Conservation (phyloP, 129 eudicot species). For the Scalesia atractyloides region DNA sequence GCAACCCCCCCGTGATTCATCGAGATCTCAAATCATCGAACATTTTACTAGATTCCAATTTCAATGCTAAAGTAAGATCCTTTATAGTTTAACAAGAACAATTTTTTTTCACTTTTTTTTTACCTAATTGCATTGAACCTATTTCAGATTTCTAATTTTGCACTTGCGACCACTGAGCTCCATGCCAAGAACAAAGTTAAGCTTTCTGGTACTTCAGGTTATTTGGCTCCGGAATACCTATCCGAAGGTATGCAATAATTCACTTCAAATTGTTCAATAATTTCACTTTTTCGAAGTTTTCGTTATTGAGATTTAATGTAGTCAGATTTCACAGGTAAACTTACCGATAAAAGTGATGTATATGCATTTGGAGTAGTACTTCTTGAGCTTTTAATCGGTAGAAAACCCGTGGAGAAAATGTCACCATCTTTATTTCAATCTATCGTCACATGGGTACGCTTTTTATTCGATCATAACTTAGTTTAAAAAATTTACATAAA, state of each 20-base stretch:
- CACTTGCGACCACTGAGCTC: slow-evolving; percentile 64
- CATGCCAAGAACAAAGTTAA: slow-evolving; percentile 59
- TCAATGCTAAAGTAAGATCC: slow-evolving; percentile 81
- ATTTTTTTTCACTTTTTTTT: not conserved
- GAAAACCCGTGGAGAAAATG: slow-evolving; percentile 81
- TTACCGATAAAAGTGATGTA: slow-evolving; percentile 95
- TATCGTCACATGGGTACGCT: slow-evolving; percentile 81
- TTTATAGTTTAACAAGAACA: slow-evolving; percentile 9
- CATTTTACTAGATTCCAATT: slow-evolving; percentile 83
- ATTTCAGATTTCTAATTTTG: slow-evolving; percentile 86
- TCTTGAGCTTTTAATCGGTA: slow-evolving; percentile 83
- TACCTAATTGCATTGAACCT: slow-evolving; percentile 22
- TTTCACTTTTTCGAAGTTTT: not conserved
- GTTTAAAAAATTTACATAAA: not conserved
- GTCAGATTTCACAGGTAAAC: slow-evolving; percentile 58
- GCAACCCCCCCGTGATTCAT: slow-evolving; percentile 88
- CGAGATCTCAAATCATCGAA: slow-evolving; percentile 90
- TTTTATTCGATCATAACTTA: not conserved
- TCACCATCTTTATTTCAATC: slow-evolving; percentile 73
- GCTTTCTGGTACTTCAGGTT: slow-evolving; percentile 80
- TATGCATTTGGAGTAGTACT: slow-evolving; percentile 94
- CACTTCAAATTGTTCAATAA: not conserved
- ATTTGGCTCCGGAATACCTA: slow-evolving; percentile 89
- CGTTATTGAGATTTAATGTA: not conserved
- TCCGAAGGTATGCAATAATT: slow-evolving; percentile 58